These are phyloP conservation scores for Colletotrichum tropicale DNA, from an alignment of 2,329 filamentous ascomycete species.

Conservation along the genomic window DNA sequence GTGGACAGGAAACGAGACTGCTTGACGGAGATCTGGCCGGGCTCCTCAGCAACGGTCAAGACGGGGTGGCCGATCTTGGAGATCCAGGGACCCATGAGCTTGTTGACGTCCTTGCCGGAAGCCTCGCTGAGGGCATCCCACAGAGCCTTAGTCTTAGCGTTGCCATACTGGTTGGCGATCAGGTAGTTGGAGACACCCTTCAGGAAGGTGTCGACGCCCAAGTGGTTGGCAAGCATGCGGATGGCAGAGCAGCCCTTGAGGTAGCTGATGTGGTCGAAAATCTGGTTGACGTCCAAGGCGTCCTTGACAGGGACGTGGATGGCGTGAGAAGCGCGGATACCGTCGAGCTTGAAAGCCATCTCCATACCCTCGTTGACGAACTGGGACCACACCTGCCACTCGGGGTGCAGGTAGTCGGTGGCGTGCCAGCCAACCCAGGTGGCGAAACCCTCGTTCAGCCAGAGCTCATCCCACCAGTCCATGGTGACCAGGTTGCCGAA, in stretches of 20 bases:
- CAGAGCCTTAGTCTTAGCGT: constrained; percentile 89
- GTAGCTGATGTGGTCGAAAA: constrained; percentile 97
- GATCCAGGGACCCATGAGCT: constrained; percentile 95
- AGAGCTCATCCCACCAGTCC: constrained; percentile 95
- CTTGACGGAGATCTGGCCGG: constrained; percentile 79
- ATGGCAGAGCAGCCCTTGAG: constrained; percentile 96
- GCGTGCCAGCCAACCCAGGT: constrained; percentile 98
- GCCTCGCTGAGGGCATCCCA: constrained; percentile 89
- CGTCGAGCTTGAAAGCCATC: constrained; percentile 87
- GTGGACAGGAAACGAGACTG: constrained; percentile 91
- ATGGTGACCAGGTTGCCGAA: constrained; percentile 95
- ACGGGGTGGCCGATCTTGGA: constrained; percentile 94
- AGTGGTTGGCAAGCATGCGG: constrained; percentile 91
- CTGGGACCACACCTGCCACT: constrained; percentile 98
- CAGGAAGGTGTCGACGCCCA: constrained; percentile 87
- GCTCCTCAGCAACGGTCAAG: constrained; percentile 82
- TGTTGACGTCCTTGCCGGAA: constrained; percentile 84
- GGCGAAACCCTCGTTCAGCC: constrained; percentile 95
- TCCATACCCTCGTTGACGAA: constrained; percentile 96
- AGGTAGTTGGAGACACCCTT: constrained; percentile 90
- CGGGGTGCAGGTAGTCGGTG: constrained; percentile 88
- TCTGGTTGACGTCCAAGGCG: constrained; percentile 91
- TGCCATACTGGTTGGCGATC: constrained; percentile 83
- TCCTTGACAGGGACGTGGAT: constrained; percentile 96
- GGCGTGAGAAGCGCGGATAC: constrained; percentile 88